Base-by-base conservation (phyloP, 2,329 filamentous ascomycete genomes). In the Acrocalymma vagum region DNA sequence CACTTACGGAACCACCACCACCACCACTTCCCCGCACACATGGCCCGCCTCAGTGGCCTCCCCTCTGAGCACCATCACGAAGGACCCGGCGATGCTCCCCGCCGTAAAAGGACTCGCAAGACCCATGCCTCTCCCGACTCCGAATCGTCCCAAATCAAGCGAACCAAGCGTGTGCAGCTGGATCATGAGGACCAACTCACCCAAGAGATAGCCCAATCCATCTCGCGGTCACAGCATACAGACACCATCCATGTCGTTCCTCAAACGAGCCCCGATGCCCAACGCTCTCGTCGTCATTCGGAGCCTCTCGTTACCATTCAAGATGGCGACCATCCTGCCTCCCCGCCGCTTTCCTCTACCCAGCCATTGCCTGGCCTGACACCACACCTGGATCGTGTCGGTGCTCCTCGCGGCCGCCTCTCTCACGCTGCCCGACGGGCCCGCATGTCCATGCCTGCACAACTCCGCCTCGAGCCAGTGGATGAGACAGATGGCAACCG, bases 361-460 rank as follows among this genome's bases (percentile, higher is more conserved):
- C 62, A 65, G 47, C 56, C 63, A 11, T 31, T 57, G 2, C 47
- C 52, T 6, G 64, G 63, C 29, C 53, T 68, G 29, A 65, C 65
- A 0, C 62, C 63, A 13, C 65, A 66, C 29, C 61, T 68, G 24
- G 47, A 62, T 29, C 63, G 63, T 29, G 41, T 63, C 28, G 57
- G 58, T 17, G 58, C 60, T 26, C 42, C 51, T 16, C 60, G 50
- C 11, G 53, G 42, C 22, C 58, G 59, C 28, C 60, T 61, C 21
- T 45, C 53, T 31, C 60, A 48, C 33, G n/a, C n/a, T n/a, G 38
- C 48, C 9, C 63, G 63, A 31, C 63, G 59, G 29, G 44, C 57
- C 14, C 66, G 64, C 47, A 60, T 63, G 58, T 69, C 63, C 4
- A 60, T 69, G 58, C 66, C 66, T n/a, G 63, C 66, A 11, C 60